A percentile compares a stretch with the other conserved stretches of the same genome.
phyloP scores from a whole-genome alignment of 2,329 filamentous ascomycete species.

The Diaporthe sp. region DNA sequence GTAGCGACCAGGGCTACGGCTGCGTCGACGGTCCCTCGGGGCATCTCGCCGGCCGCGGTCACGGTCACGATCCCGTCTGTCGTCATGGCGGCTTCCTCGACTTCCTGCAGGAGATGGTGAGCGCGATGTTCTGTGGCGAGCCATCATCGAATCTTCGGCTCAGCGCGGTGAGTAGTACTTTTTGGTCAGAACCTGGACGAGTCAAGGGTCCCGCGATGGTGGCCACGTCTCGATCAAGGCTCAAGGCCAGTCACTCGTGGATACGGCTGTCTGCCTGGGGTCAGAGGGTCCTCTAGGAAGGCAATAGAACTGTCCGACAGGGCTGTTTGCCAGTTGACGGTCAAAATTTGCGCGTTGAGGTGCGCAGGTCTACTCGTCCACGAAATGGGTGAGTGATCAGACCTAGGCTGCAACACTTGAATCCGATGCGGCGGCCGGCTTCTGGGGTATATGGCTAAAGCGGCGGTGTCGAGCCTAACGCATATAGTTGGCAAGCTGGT shows the following conservation, averaged over 20 bases:
- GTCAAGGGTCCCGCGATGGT: conserved; percentile 34
- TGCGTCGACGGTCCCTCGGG: conserved; percentile 68
- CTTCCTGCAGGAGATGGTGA: conserved; percentile 96
- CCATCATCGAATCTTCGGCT: conserved; percentile 60
- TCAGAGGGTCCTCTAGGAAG: background rate
- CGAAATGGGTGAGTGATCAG: background rate
- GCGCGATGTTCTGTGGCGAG: conserved; percentile 78
- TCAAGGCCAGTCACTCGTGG: conserved; percentile 16
- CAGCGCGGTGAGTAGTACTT: conserved; percentile 53
- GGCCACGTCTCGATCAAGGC: conserved; percentile 35
- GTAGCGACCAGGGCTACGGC: conserved; percentile 71
- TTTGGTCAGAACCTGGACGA: conserved; percentile 42
- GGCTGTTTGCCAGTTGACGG: conserved; percentile 11
- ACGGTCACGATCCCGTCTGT: conserved; percentile 68
- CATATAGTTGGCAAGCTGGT: background rate
- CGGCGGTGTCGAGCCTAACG: background rate
- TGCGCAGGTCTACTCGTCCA: background rate
- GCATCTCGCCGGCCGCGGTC: conserved; percentile 64
- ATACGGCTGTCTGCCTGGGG: conserved; percentile 4
- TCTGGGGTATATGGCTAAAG: background rate
- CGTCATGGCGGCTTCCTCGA: conserved; percentile 62
- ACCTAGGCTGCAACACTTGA: background rate
- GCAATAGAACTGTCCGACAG: background rate
- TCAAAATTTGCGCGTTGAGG: background rate
- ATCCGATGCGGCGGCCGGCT: background rate